phyloP scores from a whole-genome alignment of 306 rosid genomes.

The Lagenaria siceraria region DNA sequence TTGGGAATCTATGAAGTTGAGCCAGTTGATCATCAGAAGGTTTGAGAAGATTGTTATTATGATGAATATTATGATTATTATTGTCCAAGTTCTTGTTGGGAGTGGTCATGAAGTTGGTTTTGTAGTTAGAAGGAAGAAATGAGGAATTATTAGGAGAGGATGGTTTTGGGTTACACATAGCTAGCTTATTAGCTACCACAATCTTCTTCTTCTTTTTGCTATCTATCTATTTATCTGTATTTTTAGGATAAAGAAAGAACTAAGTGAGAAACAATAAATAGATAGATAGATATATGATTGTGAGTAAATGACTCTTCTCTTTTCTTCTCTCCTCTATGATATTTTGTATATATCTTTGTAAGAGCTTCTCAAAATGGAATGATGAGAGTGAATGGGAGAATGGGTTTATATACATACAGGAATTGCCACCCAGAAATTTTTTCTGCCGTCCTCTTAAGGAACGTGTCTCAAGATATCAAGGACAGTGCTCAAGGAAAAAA shows the following conservation, averaged over 20 bases:
- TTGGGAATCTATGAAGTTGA: slow-evolving; percentile 71
- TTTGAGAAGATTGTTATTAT: not conserved
- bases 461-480: slow-evolving; percentile 3
- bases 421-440: slow-evolving; percentile 10
- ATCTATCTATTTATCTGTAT: not conserved
- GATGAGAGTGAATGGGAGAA: slow-evolving; percentile 10
- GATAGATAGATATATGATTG: not conserved
- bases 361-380: slow-evolving; percentile 19
- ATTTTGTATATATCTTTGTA: slow-evolving; percentile 8
- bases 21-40: slow-evolving; percentile 21
- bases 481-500: not conserved
- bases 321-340: slow-evolving; percentile 4
- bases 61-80: not conserved
- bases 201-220: not conserved
- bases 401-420: slow-evolving; percentile 41
- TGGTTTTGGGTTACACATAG: slow-evolving; percentile 58
- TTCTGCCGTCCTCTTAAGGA: not conserved
- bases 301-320: not conserved
- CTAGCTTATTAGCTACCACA: not conserved
- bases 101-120: slow-evolving; percentile 31
- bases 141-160: slow-evolving; percentile 45
- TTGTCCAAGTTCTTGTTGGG: slow-evolving; percentile 21
- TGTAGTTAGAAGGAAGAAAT: slow-evolving; percentile 23
- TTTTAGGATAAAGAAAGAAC: slow-evolving; percentile 2
- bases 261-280: not conserved